phyloP scores from a whole-genome alignment of 495 filamentous ascomycete genomes.

The Penicillium nucicola region DNA sequence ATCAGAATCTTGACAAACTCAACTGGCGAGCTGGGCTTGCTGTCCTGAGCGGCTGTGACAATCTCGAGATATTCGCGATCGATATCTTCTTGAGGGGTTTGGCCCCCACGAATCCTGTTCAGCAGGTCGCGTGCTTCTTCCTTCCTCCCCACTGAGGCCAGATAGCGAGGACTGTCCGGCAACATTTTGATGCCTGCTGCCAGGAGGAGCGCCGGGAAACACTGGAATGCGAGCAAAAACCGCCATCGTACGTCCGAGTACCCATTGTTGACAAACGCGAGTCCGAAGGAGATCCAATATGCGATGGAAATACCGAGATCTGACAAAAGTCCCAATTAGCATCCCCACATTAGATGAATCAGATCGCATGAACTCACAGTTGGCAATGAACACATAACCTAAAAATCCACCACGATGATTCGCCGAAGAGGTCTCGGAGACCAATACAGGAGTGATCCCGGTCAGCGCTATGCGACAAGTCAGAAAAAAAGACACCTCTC shows the following conservation, averaged over 20 bases:
- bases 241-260: conserved; percentile 52
- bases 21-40: conserved; percentile 33
- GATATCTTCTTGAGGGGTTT: conserved; percentile 24
- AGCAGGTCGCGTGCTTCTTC: conserved; percentile 39
- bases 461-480: conserved; percentile 35
- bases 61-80: conserved; percentile 42
- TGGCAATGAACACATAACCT: conserved; percentile 53
- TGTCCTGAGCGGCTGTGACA: conserved; percentile 26
- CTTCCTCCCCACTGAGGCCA: conserved; percentile 36
- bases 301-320: conserved; percentile 58
- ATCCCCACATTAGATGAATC: background rate
- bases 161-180: conserved; percentile 47
- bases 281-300: conserved; percentile 61
- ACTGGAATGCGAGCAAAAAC: conserved; percentile 54
- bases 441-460: conserved; percentile 49
- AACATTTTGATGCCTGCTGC: conserved; percentile 46
- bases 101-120: conserved; percentile 19
- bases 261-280: conserved; percentile 49
- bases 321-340: conserved; percentile 20
- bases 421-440: conserved; percentile 50
- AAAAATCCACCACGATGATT: conserved; percentile 46
- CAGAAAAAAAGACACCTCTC: background rate
- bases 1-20: conserved; percentile 36
- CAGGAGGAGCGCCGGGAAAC: conserved; percentile 51
- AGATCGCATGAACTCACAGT: conserved; percentile 30